phyloP scores from a whole-genome alignment of 148 eudicot genomes.

The Chenopodium formosanum region DNA sequence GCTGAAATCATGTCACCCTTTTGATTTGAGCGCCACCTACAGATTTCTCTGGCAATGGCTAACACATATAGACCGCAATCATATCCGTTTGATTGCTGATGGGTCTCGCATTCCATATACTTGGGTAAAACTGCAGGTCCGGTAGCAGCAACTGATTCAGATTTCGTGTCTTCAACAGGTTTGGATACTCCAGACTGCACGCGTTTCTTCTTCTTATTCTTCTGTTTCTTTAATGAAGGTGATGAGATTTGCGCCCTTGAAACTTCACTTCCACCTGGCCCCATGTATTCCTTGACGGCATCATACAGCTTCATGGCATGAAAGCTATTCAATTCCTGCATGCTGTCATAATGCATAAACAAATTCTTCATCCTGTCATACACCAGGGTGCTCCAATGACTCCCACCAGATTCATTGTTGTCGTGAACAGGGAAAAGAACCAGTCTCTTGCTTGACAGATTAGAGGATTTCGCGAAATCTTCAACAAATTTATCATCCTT shows the following conservation, averaged over 20 bases:
- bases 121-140: conserved; percentile 1
- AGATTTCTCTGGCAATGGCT: conserved; percentile 14
- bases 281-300: conserved; percentile 15
- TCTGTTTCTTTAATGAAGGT: conserved; percentile 1
- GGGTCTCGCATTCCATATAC: conserved; percentile 5
- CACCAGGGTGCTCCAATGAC: conserved; percentile 22
- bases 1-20: conserved; percentile 15
- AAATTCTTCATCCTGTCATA: conserved; percentile 10
- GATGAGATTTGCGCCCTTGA: conserved; percentile 2
- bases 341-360: conserved; percentile 21
- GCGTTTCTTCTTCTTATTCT: conserved; percentile 5
- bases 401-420: not conserved
- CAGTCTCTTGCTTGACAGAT: conserved; percentile 16
- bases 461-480: not conserved
- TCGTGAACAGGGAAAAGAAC: conserved; percentile 17
- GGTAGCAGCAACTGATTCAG: not conserved
- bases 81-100: conserved; percentile 23
- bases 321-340: conserved; percentile 7
- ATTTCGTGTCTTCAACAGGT: not conserved
- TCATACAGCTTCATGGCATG: conserved; percentile 23
- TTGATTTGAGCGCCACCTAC: not conserved
- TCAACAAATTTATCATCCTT: not conserved
- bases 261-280: conserved; percentile 9
- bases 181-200: not conserved
- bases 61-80: conserved; percentile 26